Conservation (phyloP, 1,284 basidiomycete species). For the Rugosomyces carneus region DNA sequence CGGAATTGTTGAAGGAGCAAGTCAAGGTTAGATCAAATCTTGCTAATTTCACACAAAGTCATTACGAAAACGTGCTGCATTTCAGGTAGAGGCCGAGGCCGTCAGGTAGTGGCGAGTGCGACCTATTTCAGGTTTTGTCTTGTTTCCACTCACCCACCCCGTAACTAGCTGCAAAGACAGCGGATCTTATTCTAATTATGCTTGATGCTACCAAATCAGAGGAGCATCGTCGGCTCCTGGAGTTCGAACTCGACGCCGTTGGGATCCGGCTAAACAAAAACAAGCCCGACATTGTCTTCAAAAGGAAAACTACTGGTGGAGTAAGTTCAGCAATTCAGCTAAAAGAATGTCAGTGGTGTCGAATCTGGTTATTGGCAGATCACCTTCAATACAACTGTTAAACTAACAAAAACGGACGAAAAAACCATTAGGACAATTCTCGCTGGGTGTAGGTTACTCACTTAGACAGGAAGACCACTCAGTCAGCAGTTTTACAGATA, state of each 20-base stretch:
- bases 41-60: neutral
- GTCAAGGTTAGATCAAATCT: constrained; percentile 48
- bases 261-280: constrained; percentile 91
- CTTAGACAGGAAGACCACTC: neutral
- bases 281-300: constrained; percentile 84
- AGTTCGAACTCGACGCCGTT: constrained; percentile 93
- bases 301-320: constrained; percentile 85
- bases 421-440: constrained; percentile 90
- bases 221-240: constrained; percentile 84
- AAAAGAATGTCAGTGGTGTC: neutral
- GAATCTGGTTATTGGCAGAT: constrained; percentile 36
- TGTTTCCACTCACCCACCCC: constrained; percentile 5
- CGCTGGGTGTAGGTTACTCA: constrained; percentile 60
- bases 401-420: constrained; percentile 92
- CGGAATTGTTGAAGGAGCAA: constrained; percentile 96
- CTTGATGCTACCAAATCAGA: constrained; percentile 95
- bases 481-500: constrained; percentile 42
- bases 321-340: constrained; percentile 41
- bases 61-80: neutral
- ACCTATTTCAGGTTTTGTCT: constrained; percentile 6
- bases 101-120: constrained; percentile 88
- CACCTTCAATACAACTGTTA: constrained; percentile 79
- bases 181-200: constrained; percentile 93
- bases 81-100: constrained; percentile 81
- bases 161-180: constrained; percentile 81